A percentile compares a stretch with the other conserved stretches of the same genome.
phyloP scores from a whole-genome alignment of 1,284 basidiomycete species.

The Schizophyllum amplum region DNA sequence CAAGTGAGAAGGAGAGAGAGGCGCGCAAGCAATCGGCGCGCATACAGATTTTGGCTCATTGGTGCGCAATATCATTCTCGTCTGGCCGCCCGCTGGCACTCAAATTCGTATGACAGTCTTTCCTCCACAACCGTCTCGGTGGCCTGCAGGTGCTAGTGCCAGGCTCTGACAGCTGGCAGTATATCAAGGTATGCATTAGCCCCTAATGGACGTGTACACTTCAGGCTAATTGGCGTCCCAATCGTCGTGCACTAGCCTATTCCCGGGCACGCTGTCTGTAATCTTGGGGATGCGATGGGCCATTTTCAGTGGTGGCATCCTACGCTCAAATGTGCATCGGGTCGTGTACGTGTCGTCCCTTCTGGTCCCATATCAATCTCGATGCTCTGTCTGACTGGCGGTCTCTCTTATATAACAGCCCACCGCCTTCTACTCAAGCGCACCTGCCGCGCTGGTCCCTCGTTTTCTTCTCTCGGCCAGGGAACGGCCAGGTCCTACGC shows the following conservation, averaged over 20 bases:
- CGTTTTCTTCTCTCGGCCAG: slow-evolving; percentile 56
- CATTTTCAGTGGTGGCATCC: slow-evolving; percentile 41
- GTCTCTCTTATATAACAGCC: slow-evolving; percentile 15
- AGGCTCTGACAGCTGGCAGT: slow-evolving; percentile 58
- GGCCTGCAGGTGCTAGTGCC: slow-evolving; percentile 66
- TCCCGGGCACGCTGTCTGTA: slow-evolving; percentile 46
- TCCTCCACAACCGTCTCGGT: slow-evolving; percentile 63
- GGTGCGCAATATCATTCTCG: slow-evolving; percentile 16
- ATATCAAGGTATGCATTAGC: slow-evolving; percentile 39
- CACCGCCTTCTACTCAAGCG: slow-evolving; percentile 32
- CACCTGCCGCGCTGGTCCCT: slow-evolving; percentile 46
- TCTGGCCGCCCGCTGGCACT: neutral
- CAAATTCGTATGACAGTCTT: slow-evolving; percentile 30
- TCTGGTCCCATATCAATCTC: neutral
- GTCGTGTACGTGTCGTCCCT: slow-evolving; percentile 28
- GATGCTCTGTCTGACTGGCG: neutral
- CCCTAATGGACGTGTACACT: neutral
- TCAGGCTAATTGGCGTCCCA: neutral
- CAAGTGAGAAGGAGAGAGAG: slow-evolving; percentile 19
- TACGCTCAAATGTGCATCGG: slow-evolving; percentile 40
- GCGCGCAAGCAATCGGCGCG: slow-evolving; percentile 33
- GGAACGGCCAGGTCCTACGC: slow-evolving; percentile 37
- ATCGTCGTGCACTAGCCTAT: slow-evolving; percentile 42
- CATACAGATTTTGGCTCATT: slow-evolving; percentile 52
- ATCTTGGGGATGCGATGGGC: slow-evolving; percentile 44